A percentile compares a stretch with the other conserved stretches of the same genome.
Conservation (phyloP, 2,329 filamentous ascomycete genomes). For the Ophiobolus disseminans region DNA sequence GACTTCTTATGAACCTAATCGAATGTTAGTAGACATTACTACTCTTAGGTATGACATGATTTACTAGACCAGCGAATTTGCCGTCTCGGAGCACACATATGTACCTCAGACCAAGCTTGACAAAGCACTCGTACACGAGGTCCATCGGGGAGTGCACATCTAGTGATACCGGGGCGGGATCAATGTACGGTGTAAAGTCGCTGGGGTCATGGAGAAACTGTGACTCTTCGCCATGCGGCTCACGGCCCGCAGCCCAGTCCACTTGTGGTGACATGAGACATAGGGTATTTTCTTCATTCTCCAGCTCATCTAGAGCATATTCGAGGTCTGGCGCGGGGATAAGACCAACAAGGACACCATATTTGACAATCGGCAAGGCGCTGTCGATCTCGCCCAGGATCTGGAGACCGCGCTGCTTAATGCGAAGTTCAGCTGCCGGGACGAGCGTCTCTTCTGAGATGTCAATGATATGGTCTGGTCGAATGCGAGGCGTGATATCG, state of each 20-base stretch:
- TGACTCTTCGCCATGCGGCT: constrained; percentile 62
- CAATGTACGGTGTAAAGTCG: constrained; percentile 90
- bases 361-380: constrained; percentile 82
- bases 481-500: constrained; percentile 81
- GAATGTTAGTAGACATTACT: constrained; percentile 9
- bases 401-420: constrained; percentile 82
- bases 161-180: constrained; percentile 85
- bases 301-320: constrained; percentile 85
- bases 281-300: constrained; percentile 73
- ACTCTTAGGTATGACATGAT: not conserved
- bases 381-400: constrained; percentile 89
- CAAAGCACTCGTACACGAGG: constrained; percentile 94
- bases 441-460: constrained; percentile 84
- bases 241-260: constrained; percentile 49
- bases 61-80: constrained; percentile 84
- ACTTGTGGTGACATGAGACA: constrained; percentile 81
- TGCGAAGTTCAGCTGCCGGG: constrained; percentile 75
- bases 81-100: constrained; percentile 88
- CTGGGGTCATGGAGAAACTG: constrained; percentile 65
- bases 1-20: constrained; percentile 87
- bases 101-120: constrained; percentile 90
- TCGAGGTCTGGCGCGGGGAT: constrained; percentile 95
- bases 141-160: constrained; percentile 93
- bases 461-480: constrained; percentile 82
- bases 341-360: constrained; percentile 82